A percentile compares a stretch with the other conserved stretches of the same genome.
These are phyloP conservation scores for Leishmania major DNA, from an alignment of 208 protist genomes.

Conservation along the genomic window DNA sequence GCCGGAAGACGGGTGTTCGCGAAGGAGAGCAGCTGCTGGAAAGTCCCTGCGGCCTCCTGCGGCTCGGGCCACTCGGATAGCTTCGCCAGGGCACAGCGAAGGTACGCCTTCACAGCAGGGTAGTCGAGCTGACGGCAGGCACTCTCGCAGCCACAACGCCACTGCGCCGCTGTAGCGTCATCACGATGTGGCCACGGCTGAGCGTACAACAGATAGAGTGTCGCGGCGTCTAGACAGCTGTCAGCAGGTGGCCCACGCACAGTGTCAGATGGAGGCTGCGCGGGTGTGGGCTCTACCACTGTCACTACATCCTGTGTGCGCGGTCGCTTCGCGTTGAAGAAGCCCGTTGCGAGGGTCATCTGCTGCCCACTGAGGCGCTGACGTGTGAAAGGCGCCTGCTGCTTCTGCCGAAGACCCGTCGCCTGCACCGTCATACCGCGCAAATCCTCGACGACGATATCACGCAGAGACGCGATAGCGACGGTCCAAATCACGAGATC, in stretches of 20 bases:
- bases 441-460: conserved; percentile 80
- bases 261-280: background rate
- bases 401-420: conserved; percentile 44
- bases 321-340: conserved; percentile 44
- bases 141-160: conserved; percentile 34
- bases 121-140: conserved; percentile 50
- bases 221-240: background rate
- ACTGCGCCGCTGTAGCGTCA: conserved; percentile 28
- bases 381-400: conserved; percentile 14
- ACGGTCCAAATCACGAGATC: conserved; percentile 67
- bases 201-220: conserved; percentile 10
- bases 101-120: conserved; percentile 51
- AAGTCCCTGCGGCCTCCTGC: conserved; percentile 2
- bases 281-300: conserved; percentile 24
- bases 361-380: conserved; percentile 39
- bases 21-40: conserved; percentile 25
- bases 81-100: conserved; percentile 47
- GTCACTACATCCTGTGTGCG: conserved; percentile 14
- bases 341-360: conserved; percentile 58
- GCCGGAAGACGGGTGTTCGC: conserved; percentile 19
- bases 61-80: conserved; percentile 12
- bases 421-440: conserved; percentile 86
- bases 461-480: conserved; percentile 33
- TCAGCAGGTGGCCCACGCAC: background rate
- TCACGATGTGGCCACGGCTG: conserved; percentile 11